A percentile compares a stretch with the other conserved stretches of the same genome.
Evolutionary conservation across 305 asterid species (phyloP).

Genomic region (Solanum hybrid): DNA sequence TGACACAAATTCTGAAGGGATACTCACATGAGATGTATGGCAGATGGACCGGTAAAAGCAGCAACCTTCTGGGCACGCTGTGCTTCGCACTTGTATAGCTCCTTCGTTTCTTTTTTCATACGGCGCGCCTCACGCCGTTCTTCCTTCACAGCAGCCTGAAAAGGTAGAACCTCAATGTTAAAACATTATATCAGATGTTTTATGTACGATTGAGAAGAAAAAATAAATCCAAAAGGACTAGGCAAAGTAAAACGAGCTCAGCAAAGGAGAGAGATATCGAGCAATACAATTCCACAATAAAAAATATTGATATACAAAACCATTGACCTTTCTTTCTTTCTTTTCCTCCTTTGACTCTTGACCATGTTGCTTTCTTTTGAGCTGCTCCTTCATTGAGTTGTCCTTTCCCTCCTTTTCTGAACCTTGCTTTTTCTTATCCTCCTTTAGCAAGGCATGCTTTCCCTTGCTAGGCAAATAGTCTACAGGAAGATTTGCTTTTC

Average conservation of each 20-base stretch:
- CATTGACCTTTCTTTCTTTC: conserved; percentile 81
- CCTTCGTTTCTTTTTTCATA: conserved; percentile 67
- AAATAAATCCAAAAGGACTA: background rate
- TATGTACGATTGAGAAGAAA: conserved; percentile 3
- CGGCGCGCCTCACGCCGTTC: conserved; percentile 83
- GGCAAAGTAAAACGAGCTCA: background rate
- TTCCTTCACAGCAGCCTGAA: conserved; percentile 77
- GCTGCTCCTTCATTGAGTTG: conserved; percentile 28
- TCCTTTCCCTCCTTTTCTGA: conserved; percentile 34
- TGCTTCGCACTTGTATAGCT: conserved; percentile 58
- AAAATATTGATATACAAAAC: background rate
- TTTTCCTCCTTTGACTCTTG: conserved; percentile 91
- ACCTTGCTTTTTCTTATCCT: conserved; percentile 9
- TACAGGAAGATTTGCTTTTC: conserved; percentile 73
- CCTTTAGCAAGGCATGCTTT: conserved; percentile 31
- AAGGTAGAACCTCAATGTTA: conserved; percentile 4
- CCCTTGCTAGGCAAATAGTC: conserved; percentile 59
- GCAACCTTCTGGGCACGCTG: conserved; percentile 88
- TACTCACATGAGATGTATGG: conserved; percentile 77
- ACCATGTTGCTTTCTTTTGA: conserved; percentile 45
- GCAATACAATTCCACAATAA: background rate
- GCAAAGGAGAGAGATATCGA: background rate
- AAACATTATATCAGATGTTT: background rate
- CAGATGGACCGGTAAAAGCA: conserved; percentile 81
- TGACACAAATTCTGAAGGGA: background rate